Conservation (phyloP, 495 filamentous ascomycete species). For the Chaetomidium leptoderma region DNA sequence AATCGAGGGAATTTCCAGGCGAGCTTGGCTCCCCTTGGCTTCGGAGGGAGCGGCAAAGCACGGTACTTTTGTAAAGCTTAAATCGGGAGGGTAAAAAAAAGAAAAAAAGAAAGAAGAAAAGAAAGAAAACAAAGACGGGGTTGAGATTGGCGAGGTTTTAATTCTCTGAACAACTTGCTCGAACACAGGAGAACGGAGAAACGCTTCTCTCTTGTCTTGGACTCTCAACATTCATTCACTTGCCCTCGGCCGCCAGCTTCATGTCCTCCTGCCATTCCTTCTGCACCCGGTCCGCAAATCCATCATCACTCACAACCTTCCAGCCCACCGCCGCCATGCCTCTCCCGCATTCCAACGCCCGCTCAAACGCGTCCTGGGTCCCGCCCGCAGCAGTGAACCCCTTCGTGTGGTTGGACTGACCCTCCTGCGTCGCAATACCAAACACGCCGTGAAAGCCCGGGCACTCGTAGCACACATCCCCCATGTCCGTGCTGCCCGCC, state of each 20-base stretch:
- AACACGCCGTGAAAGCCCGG: slow-evolving; percentile 58
- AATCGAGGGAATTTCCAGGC: too few relatives aligned
- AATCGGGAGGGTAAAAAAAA: too few relatives aligned
- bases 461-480: slow-evolving; percentile 54
- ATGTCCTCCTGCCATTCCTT: slow-evolving; percentile 41
- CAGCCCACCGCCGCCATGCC: slow-evolving; percentile 55
- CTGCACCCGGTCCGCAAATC: slow-evolving; percentile 39
- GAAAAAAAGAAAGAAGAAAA: too few relatives aligned
- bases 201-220: not conserved
- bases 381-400: slow-evolving; percentile 51
- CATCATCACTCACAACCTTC: slow-evolving; percentile 46
- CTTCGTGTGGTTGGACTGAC: slow-evolving; percentile 51
- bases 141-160: too few relatives aligned
- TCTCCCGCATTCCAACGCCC: slow-evolving; percentile 48
- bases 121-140: too few relatives aligned
- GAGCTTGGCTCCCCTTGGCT: too few relatives aligned
- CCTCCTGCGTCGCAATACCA: slow-evolving; percentile 45
- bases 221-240: not conserved
- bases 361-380: slow-evolving; percentile 44
- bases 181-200: too few relatives aligned
- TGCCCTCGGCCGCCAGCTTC: slow-evolving; percentile 25
- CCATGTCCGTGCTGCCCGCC: slow-evolving; percentile 46
- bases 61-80: too few relatives aligned
- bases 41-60: too few relatives aligned
- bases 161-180: too few relatives aligned